Conservation (phyloP, 768 basidiomycete genomes). For the Panus rudis region DNA sequence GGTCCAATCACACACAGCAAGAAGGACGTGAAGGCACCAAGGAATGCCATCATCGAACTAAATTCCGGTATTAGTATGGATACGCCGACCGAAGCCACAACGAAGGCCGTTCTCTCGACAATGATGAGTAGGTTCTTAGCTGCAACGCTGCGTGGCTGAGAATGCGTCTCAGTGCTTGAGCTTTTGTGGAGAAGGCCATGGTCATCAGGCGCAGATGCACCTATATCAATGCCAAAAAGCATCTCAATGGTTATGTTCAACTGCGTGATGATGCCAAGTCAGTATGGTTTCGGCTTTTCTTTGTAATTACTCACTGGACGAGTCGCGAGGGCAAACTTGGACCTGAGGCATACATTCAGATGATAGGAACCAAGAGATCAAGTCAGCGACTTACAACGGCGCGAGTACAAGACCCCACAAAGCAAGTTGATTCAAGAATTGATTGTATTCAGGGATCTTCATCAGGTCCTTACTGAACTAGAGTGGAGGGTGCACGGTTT, state of each 20-base stretch:
- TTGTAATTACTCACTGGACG: conserved; percentile 52
- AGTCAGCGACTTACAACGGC: conserved; percentile 47
- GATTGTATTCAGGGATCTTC: conserved; percentile 64
- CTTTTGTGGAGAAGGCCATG: conserved; percentile 17
- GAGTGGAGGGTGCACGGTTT: neutral
- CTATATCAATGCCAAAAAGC: conserved; percentile 59
- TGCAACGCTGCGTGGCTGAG: conserved; percentile 12
- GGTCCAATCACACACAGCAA: conserved; percentile 53
- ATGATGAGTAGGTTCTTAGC: conserved; percentile 36
- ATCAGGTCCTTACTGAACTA: conserved; percentile 83
- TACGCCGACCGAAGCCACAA: conserved; percentile 52
- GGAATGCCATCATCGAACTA: conserved; percentile 78
- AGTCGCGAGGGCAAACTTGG: conserved; percentile 83
- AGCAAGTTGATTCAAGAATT: conserved; percentile 60
- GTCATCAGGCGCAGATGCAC: conserved; percentile 17
- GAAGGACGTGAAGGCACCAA: conserved; percentile 84
- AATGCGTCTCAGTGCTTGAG: neutral
- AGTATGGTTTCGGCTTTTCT: neutral
- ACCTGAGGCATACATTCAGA: conserved; percentile 32
- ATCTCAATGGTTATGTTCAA: conserved; percentile 80
- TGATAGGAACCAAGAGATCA: neutral
- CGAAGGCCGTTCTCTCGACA: conserved; percentile 53
- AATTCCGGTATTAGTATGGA: conserved; percentile 79
- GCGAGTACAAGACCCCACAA: conserved; percentile 84
- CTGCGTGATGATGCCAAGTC: conserved; percentile 28